Base-by-base conservation (phyloP, 768 basidiomycete species). In the Pleurotus tuoliensis region DNA sequence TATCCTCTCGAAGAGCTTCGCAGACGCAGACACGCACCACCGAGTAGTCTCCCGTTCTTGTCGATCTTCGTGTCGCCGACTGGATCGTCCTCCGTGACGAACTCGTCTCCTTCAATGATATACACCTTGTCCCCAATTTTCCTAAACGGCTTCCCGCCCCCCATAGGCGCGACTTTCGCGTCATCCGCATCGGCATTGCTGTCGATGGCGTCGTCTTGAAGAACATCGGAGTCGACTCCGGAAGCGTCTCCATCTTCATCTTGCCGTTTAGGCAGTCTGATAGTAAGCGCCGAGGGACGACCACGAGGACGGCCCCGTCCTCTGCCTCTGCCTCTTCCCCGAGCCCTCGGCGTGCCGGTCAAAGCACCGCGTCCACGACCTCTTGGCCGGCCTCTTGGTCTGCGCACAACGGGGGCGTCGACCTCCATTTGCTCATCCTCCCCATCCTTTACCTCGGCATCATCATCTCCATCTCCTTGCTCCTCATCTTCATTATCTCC, bases 51-150 rank as follows among this genome's bases (percentile, higher is more conserved):
- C 12, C 96, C 97, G 59, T 85, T 79, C 59, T 74, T 75, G 66
- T 98, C 95, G 20, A 99, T 90, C 76, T 99, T 99, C 58, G 86
- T 81, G 70, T 98, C 88, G 4, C 96, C 97, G 61, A 87, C 92
- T 52, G 83, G 79, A 65, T 98, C 90, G 47, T 92, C 82, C 1
- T 86, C 84, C 5, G 93, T 88, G 47, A 89, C 73, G 60, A 94
- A 86, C 72, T 98, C 96, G 67, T 98, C 96, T 45, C 89, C 88
- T 37, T 92, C 90, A 50, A 97, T 87, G 46, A 87, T 74, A 67
- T 88, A 89, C 4, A 83, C 79, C 61, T 83, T 78, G 8, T 88
- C 92, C 38, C 87, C 84, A 62, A 97, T 82, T 64, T 78, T 82
- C 37, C 84, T 75, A 73, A 87, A 90, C 1, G 87, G 84, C 61